Conservation (phyloP, 2,329 filamentous ascomycete genomes). For the Coccinonectria pachysandricola region DNA sequence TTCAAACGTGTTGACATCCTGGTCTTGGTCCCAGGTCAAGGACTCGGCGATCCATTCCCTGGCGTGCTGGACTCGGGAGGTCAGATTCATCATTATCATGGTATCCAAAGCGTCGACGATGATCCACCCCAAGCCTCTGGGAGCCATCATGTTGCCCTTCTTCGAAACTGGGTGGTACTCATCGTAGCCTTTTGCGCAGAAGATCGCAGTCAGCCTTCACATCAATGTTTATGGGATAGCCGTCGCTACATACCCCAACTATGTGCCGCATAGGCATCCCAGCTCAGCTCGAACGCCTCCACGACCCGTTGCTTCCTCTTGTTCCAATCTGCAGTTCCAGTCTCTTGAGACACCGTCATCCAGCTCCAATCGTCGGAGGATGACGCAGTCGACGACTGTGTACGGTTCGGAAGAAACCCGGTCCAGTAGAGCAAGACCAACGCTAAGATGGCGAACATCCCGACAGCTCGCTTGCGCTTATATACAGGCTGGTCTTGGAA, state of each 20-base stretch:
- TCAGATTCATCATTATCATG: conserved; percentile 96
- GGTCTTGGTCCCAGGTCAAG: conserved; percentile 79
- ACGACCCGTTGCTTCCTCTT: conserved; percentile 70
- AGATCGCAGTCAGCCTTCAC: conserved; percentile 16
- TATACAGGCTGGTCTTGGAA: conserved; percentile 48
- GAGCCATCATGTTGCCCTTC: conserved; percentile 71
- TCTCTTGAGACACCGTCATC: conserved; percentile 40
- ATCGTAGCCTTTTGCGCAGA: conserved; percentile 52
- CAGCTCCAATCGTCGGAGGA: conserved; percentile 42
- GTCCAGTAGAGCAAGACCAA: conserved; percentile 60
- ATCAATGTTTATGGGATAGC: conserved; percentile 1
- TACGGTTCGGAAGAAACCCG: conserved; percentile 46
- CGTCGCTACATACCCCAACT: conserved; percentile 66
- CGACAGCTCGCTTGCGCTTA: conserved; percentile 52
- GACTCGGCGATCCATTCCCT: conserved; percentile 78
- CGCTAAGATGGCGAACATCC: conserved; percentile 40
- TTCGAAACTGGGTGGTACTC: conserved; percentile 80
- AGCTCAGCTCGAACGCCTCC: conserved; percentile 83
- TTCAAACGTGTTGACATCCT: conserved; percentile 96
- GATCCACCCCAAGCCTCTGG: conserved; percentile 90
- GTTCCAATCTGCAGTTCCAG: conserved; percentile 57
- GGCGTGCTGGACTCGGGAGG: conserved; percentile 71
- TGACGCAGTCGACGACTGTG: too few relatives aligned
- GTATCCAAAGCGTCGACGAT: conserved; percentile 95
- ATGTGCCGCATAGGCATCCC: conserved; percentile 85